Percentiles rank a stretch among this genome's conserved stretches.
Conservation (phyloP, 768 basidiomycete genomes). For the Pleurotus eryngii region DNA sequence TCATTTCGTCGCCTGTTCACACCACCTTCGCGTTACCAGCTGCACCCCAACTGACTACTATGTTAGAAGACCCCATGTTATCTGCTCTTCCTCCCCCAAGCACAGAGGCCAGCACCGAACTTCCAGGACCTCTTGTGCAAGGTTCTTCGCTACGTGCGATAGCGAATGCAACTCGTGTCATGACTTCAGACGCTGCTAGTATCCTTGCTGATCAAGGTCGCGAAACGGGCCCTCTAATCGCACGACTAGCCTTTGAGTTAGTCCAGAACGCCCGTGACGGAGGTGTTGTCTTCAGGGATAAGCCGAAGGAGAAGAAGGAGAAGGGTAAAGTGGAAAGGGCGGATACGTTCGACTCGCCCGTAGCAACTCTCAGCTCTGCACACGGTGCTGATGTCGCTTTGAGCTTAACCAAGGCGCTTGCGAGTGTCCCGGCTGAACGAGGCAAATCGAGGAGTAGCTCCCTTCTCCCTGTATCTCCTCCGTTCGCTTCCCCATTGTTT, state of each 20-base stretch:
- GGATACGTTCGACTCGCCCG: constrained; percentile 27
- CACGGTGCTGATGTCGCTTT: constrained; percentile 41
- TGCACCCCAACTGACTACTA: constrained; percentile 42
- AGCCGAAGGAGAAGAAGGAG: constrained; percentile 47
- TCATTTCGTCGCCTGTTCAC: constrained; percentile 37
- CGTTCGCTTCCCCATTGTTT: constrained; percentile 57
- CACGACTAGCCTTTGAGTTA: constrained; percentile 62
- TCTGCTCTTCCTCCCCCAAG: constrained; percentile 17
- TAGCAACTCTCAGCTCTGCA: constrained; percentile 40
- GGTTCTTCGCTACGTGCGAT: constrained; percentile 74
- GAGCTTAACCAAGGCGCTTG: constrained; percentile 45
- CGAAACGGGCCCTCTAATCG: constrained; percentile 60
- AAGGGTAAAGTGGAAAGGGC: constrained; percentile 17
- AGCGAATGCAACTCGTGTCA: constrained; percentile 80
- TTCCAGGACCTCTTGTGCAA: constrained; percentile 36
- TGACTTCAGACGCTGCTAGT: constrained; percentile 75
- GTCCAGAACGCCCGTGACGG: constrained; percentile 67
- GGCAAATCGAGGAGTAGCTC: constrained; percentile 33
- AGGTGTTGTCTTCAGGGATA: constrained; percentile 45
- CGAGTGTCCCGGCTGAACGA: constrained; percentile 29
- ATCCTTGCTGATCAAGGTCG: constrained; percentile 69
- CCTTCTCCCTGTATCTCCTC: constrained; percentile 28
- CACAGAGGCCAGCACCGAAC: constrained; percentile 19
- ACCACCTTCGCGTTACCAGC: constrained; percentile 38
- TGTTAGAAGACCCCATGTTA: constrained; percentile 23